A percentile compares a stretch with the other conserved stretches of the same genome.
These are phyloP conservation scores for Nyctanthes arbortristis DNA, from an alignment of 257 asterid genomes.

Conservation along the genomic window DNA sequence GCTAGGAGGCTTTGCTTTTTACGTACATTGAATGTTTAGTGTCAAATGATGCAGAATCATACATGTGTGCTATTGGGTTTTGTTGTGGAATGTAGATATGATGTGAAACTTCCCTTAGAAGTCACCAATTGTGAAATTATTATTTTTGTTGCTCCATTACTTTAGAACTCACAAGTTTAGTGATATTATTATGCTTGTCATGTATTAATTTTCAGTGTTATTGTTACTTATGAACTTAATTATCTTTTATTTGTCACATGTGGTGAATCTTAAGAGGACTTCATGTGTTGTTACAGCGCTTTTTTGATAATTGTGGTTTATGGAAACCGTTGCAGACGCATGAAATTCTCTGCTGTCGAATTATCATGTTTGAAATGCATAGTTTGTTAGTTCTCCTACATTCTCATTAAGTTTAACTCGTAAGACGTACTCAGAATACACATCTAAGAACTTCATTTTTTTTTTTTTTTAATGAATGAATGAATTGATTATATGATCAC, in stretches of 20 bases:
- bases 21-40: not conserved
- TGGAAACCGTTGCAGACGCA: not conserved
- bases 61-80: not conserved
- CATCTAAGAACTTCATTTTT: not conserved
- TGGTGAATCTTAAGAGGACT: not conserved
- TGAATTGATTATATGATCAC: not conserved
- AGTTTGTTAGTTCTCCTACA: not conserved
- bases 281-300: not conserved
- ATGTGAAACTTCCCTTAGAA: not conserved
- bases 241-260: not conserved
- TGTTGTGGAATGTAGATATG: not conserved
- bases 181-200: not conserved
- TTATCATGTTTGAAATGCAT: constrained; percentile 4
- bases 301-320: not conserved
- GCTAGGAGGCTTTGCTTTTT: not conserved
- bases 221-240: not conserved
- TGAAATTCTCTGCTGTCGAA: not conserved
- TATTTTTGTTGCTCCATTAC: not conserved
- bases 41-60: not conserved
- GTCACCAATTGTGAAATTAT: not conserved
- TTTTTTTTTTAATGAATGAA: constrained; percentile 1
- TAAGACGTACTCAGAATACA: not conserved
- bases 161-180: not conserved
- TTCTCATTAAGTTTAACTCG: constrained; percentile 9
- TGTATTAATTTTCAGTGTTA: not conserved